Evolutionary conservation across 2,329 filamentous ascomycete species (phyloP).

Genomic region (Sclerotinia trifoliorum): DNA sequence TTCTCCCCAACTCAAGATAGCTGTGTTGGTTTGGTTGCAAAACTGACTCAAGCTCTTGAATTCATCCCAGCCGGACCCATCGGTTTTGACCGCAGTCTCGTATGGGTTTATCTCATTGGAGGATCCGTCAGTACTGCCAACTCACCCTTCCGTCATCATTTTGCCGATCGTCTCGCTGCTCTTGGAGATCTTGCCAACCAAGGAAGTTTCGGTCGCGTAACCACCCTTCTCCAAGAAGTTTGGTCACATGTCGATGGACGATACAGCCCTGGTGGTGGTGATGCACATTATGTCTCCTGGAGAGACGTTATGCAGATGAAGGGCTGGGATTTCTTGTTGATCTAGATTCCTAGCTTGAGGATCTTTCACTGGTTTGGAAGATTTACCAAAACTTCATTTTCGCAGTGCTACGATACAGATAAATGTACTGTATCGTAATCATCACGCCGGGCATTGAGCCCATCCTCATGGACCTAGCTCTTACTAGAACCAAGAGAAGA

Average conservation of each 20-base stretch:
- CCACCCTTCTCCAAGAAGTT: constrained; percentile 74
- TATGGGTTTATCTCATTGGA: constrained; percentile 89
- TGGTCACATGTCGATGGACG: constrained; percentile 71
- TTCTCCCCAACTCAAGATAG: constrained; percentile 74
- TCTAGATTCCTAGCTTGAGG: constrained; percentile 51
- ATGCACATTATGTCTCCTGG: constrained; percentile 79
- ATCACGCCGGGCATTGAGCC: constrained; percentile 15
- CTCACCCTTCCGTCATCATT: constrained; percentile 74
- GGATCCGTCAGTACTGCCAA: constrained; percentile 72
- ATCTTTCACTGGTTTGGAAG: constrained; percentile 29
- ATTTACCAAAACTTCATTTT: constrained; percentile 25
- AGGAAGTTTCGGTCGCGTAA: constrained; percentile 83
- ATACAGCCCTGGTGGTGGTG: constrained; percentile 41
- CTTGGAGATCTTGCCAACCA: constrained; percentile 76
- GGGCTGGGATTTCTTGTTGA: constrained; percentile 88
- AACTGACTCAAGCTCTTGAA: constrained; percentile 72
- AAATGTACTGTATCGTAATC: constrained; percentile 6
- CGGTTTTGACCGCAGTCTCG: constrained; percentile 86
- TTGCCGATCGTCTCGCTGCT: constrained; percentile 69
- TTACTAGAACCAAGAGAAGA: not conserved
- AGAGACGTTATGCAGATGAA: constrained; percentile 89
- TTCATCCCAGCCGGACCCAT: constrained; percentile 77
- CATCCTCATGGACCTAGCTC: not conserved
- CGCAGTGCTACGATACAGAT: constrained; percentile 18
- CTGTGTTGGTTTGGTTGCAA: constrained; percentile 73